phyloP scores from a whole-genome alignment of 1,284 basidiomycete genomes.

The Tilletia caries region DNA sequence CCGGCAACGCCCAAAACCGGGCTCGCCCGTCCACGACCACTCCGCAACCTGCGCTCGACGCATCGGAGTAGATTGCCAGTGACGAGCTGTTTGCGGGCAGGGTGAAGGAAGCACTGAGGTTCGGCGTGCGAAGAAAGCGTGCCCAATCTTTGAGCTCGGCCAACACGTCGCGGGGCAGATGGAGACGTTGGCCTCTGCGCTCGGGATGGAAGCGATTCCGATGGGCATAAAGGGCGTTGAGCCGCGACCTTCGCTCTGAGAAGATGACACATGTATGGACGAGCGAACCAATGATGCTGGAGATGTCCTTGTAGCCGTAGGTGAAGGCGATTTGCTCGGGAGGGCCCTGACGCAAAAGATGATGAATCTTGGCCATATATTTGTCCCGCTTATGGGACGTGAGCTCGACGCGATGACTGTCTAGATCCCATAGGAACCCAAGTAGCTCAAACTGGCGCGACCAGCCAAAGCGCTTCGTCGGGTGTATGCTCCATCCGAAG shows the following conservation, averaged over 20 bases:
- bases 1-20: not conserved
- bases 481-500: not conserved
- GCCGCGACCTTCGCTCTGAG: not conserved
- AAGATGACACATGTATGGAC: not conserved
- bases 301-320: not conserved
- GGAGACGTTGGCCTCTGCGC: not conserved
- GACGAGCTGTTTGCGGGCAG: not conserved
- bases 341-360: too few relatives aligned
- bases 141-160: not conserved
- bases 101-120: not conserved
- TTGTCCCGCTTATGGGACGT: not conserved
- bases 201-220: not conserved
- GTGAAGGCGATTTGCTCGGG: not conserved
- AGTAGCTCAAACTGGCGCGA: not conserved
- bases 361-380: not conserved
- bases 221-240: not conserved
- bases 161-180: not conserved
- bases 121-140: not conserved
- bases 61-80: not conserved
- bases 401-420: not conserved
- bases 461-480: not conserved
- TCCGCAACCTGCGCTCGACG: not conserved
- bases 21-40: not conserved
- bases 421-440: not conserved
- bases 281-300: not conserved